Base-by-base conservation (phyloP, 1,284 basidiomycete genomes). In the Irpex sp. region DNA sequence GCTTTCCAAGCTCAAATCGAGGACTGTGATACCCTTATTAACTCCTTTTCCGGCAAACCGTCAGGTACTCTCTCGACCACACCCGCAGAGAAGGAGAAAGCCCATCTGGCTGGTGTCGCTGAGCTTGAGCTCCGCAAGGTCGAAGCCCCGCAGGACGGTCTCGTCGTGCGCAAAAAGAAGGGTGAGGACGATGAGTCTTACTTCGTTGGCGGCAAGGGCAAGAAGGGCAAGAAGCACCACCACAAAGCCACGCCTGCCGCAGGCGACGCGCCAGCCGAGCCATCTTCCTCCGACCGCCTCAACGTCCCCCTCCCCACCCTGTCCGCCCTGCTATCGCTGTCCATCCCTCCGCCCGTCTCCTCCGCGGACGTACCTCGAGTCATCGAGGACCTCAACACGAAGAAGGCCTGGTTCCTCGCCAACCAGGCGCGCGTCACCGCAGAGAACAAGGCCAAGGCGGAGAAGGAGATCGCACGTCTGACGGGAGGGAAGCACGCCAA, bases 1-100 rank as follows among this genome's bases (percentile, higher is more conserved):
- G 97, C 97, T 0, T 99, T 87, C 80, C 91, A 94, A 70, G 82
- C 88, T 63, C 88, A 98, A 75, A 96, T 99, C 69, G 95, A 99
- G 78, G 97, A 99, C 75, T 98, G 95, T 78, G 90, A 94, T 71
- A 96, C 91, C 6, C 85, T 97, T 65, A 92, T 99, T 74, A 91
- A 94, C 73, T 91, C 86, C 75, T 91, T 99, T 76, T 87, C 84
- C 45, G 92, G 90, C 53, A 91, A 90, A 75, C 78, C 80, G 62
- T 80, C 80, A 36, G 80, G 78, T 58, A 79, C 84, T 48, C 77
- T 80, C 52, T 69, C 76, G 18, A 72, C 80, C 58, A 72, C 72
- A 21, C 69, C 71, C 28, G 69, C 75, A 19, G 67, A 75, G 8
- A 62, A 73, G 7, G 74, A 72, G 60, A 79, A 76, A 67, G 69